Percentiles rank a stretch among this genome's conserved stretches.
Conservation (phyloP, 208 protist genomes). For the Lotmaria passim region DNA sequence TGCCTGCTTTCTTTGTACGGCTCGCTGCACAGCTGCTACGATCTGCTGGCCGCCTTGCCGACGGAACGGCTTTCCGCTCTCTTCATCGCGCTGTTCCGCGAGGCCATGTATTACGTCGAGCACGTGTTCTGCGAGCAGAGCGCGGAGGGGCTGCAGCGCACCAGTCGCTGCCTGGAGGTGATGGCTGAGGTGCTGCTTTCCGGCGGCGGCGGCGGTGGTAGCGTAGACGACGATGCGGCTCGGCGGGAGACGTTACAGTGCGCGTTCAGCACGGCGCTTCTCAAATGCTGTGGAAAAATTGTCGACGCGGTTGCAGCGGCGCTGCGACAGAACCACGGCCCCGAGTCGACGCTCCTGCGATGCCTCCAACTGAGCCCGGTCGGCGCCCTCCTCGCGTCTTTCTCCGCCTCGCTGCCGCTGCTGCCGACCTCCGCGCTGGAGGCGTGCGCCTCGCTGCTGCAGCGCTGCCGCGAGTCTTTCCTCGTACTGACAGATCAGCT, state of each 20-base stretch:
- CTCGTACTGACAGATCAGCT: slow-evolving; percentile 55
- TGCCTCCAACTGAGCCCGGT: slow-evolving; percentile 74
- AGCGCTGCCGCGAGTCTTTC: slow-evolving; percentile 72
- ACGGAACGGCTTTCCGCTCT: slow-evolving; percentile 52
- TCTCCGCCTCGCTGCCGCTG: slow-evolving; percentile 77
- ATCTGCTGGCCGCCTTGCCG: slow-evolving; percentile 34
- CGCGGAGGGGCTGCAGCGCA: slow-evolving; percentile 43
- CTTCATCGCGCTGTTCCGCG: slow-evolving; percentile 73
- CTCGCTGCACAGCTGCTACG: slow-evolving; percentile 56
- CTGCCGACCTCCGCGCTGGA: slow-evolving; percentile 64
- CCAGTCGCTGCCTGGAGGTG: slow-evolving; percentile 77
- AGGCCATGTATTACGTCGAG: slow-evolving; percentile 71
- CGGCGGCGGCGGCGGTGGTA: slow-evolving; percentile 5
- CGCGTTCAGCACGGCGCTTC: slow-evolving; percentile 72
- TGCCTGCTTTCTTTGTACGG: slow-evolving; percentile 69
- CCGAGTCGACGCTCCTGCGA: slow-evolving; percentile 36
- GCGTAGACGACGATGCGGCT: slow-evolving; percentile 1
- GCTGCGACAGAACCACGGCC: slow-evolving; percentile 53
- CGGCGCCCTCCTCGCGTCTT: slow-evolving; percentile 77
- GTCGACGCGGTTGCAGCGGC: slow-evolving; percentile 55
- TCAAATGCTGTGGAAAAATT: slow-evolving; percentile 69
- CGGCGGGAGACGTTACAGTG: slow-evolving; percentile 37
- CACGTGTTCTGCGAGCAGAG: slow-evolving; percentile 45
- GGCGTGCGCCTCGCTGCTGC: slow-evolving; percentile 49
- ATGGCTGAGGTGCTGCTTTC: slow-evolving; percentile 80